Percentiles rank a stretch among this genome's conserved stretches.
These are phyloP conservation scores for Beverwykella pulmonaria DNA, from an alignment of 495 filamentous ascomycete genomes.

Conservation along the genomic window DNA sequence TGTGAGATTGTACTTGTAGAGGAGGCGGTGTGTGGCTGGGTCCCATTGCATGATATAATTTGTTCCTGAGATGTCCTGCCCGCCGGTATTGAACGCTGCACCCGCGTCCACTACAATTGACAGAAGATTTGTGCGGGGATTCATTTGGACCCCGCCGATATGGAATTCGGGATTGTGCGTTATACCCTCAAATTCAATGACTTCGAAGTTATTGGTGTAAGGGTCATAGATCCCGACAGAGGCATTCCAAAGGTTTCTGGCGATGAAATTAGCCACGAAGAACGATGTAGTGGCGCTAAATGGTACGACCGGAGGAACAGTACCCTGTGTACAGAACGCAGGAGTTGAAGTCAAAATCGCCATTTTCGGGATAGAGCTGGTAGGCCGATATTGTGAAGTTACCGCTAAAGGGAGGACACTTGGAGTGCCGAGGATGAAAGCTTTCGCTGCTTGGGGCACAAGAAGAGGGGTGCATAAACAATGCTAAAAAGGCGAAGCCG, in stretches of 20 bases:
- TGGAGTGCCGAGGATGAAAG: not conserved
- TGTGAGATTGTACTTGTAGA: conserved; percentile 16
- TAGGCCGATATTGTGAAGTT: conserved; percentile 3
- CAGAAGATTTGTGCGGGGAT: conserved; percentile 4
- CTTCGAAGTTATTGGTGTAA: conserved; percentile 1
- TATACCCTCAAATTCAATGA: conserved; percentile 13
- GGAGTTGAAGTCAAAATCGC: conserved; percentile 11
- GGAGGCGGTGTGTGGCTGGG: not conserved
- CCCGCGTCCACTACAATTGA: conserved; percentile 12
- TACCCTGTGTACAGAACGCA: conserved; percentile 5
- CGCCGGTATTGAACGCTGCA: conserved; percentile 5
- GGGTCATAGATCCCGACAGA: conserved; percentile 19
- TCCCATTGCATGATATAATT: conserved; percentile 14
- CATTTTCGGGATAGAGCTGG: conserved; percentile 12
- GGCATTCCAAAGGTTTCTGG: conserved; percentile 5
- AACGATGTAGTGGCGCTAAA: not conserved
- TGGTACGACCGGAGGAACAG: not conserved
- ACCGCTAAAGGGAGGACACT: conserved; percentile 5
- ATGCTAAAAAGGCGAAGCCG: not conserved
- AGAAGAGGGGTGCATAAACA: not conserved
- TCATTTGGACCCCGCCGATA: conserved; percentile 10
- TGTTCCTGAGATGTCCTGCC: conserved; percentile 19
- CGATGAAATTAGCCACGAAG: not conserved
- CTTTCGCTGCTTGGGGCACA: not conserved
- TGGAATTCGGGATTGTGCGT: conserved; percentile 19